Evolutionary conservation across 2,329 filamentous ascomycete genomes (phyloP).

Genomic region (Dendrostoma leiphaemia): DNA sequence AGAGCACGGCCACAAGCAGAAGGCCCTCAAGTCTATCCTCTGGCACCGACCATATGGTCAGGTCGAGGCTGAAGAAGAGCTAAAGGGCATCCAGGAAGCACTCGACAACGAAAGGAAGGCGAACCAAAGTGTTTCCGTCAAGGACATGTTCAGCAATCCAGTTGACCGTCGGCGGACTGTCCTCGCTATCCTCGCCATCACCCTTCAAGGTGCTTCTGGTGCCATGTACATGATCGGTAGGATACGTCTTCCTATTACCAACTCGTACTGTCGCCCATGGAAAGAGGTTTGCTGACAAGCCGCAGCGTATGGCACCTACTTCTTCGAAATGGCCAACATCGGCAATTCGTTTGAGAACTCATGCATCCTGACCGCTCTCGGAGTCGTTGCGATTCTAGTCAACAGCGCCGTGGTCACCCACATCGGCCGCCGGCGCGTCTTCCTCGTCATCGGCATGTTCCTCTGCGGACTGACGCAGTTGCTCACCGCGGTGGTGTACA

Average conservation of each 20-base stretch:
- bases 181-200: conserved; percentile 45
- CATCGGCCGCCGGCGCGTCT: conserved; percentile 50
- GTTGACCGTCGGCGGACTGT: conserved; percentile 50
- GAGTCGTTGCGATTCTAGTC: conserved; percentile 52
- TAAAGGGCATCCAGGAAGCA: conserved; percentile 36
- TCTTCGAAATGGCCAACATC: conserved; percentile 58
- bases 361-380: conserved; percentile 52
- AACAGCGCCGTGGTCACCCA: conserved; percentile 53
- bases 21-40: conserved; percentile 31
- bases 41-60: conserved; percentile 31
- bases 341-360: conserved; percentile 54
- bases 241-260: conserved; percentile 13
- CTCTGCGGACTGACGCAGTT: conserved; percentile 54
- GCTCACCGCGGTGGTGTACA: conserved; percentile 51
- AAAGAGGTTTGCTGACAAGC: neutral
- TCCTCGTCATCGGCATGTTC: conserved; percentile 49
- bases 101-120: conserved; percentile 33
- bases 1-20: conserved; percentile 28
- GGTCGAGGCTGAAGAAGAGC: conserved; percentile 30
- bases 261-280: neutral
- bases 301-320: conserved; percentile 55
- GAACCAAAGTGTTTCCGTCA: conserved; percentile 32
- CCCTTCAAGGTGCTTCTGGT: conserved; percentile 51
- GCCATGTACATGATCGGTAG: conserved; percentile 41
- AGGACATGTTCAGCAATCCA: conserved; percentile 50